Conservation (phyloP, 1,284 basidiomycete genomes). For the Cryptococcus sp. region DNA sequence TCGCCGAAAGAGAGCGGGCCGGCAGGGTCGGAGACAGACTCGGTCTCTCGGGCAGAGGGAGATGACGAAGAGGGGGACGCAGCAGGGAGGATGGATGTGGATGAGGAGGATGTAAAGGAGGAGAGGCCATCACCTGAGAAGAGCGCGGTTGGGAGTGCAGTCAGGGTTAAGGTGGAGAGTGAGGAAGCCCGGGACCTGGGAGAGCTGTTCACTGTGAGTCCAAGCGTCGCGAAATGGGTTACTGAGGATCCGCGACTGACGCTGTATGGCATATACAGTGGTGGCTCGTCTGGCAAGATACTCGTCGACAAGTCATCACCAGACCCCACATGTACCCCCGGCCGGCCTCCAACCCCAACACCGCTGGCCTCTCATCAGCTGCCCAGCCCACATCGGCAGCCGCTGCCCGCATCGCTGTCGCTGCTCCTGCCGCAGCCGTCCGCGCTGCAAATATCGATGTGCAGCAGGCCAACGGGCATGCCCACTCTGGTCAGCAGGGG, state of each 20-base stretch:
- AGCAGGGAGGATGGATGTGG: slow-evolving; percentile 6
- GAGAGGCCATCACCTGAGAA: not conserved
- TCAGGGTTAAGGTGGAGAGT: too few relatives aligned
- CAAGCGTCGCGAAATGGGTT: not conserved
- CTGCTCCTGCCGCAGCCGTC: slow-evolving; percentile 15
- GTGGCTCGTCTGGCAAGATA: slow-evolving; percentile 17
- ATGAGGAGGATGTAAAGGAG: slow-evolving; percentile 4
- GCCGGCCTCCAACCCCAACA: not conserved
- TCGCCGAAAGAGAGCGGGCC: not conserved
- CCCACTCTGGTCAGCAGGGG: not conserved
- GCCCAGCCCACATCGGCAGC: not conserved
- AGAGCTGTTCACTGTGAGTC: slow-evolving; percentile 15
- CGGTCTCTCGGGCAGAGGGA: slow-evolving; percentile 14
- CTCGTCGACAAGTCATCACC: not conserved
- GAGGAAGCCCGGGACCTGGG: slow-evolving; percentile 9
- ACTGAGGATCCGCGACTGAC: not conserved
- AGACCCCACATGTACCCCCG: slow-evolving; percentile 1
- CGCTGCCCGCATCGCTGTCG: slow-evolving; percentile 17
- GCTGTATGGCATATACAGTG: slow-evolving; percentile 1
- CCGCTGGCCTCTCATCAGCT: not conserved
- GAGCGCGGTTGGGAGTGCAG: too few relatives aligned
- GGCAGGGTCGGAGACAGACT: slow-evolving; percentile 3
- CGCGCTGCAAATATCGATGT: slow-evolving; percentile 15
- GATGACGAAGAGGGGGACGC: not conserved
- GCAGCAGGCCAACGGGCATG: slow-evolving; percentile 9